Base-by-base conservation (phyloP, 768 basidiomycete genomes). In the Podaxis carcinomalis region DNA sequence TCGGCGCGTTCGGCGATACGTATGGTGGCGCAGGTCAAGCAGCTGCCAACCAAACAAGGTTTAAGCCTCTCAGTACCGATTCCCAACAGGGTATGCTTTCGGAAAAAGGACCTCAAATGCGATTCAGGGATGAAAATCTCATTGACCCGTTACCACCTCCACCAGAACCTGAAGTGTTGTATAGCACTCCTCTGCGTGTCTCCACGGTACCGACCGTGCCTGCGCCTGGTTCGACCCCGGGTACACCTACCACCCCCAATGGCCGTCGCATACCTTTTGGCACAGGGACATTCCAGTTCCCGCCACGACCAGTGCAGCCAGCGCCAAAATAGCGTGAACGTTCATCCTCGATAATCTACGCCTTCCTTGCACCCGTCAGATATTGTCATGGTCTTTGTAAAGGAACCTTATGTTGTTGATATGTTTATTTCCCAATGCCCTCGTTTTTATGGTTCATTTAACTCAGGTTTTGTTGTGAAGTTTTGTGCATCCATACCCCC, bases 331-430 rank as follows among this genome's bases (percentile, higher is more conserved):
- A 44, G 42, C 5, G 19, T 44, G 42, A 19, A 44, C 19, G 19
- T 44, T 4, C 16, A 5, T 21, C 19, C 78, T 56, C 80, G 82
- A 72, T 98, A 98, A 56, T 73, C 78, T 53, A 98, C 80, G 46
- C 78, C 74, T 95, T 91, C 44, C 77, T 74, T 74, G 10, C 77
- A 73, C 1, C 81, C 80, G 19, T 25, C 19, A 32, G 14, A 37
- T 39, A 37, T 54, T 39, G 37, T 51, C 51, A 36, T 36, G 25
- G 23, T 32, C 16, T 42, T 37, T 9, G 32, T 50, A 37, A 32
- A 36, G 35, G 56, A 57, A 42, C 21, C 11, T 23, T 25, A 49
- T 27, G 40, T 16, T 55, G 54, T 55, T 55, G 14, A 55, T 55
- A 49, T 47, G 44, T 57, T 57, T 13, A 50, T 49, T 49, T 27